These are phyloP conservation scores for Trapa bicornis DNA, from an alignment of 345 rosid genomes.

Conservation along the genomic window DNA sequence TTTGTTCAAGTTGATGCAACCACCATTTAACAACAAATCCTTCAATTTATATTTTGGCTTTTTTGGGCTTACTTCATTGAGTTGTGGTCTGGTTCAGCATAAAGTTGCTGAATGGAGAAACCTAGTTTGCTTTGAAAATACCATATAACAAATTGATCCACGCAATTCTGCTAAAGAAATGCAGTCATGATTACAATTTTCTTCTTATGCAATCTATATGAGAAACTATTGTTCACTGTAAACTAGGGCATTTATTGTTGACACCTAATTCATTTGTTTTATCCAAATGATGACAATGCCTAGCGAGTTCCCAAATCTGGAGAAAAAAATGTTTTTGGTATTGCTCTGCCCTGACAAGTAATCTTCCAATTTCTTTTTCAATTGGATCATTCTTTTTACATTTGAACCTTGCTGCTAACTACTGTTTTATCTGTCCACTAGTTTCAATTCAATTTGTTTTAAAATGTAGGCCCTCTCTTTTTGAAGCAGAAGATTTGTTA, in stretches of 20 bases:
- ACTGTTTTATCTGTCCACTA: constrained; percentile 1
- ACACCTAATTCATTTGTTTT: neutral
- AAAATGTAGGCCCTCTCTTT: constrained; percentile 25
- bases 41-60: neutral
- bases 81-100: neutral
- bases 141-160: neutral
- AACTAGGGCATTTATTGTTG: neutral
- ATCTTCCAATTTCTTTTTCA: neutral
- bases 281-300: neutral
- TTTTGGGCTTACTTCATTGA: neutral
- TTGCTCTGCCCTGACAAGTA: neutral
- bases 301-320: neutral
- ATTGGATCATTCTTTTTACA: neutral
- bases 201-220: neutral
- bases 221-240: neutral
- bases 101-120: neutral
- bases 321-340: neutral
- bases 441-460: neutral
- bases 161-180: neutral
- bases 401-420: neutral
- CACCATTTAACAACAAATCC: neutral
- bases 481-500: constrained; percentile 30
- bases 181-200: neutral
- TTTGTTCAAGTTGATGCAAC: neutral
- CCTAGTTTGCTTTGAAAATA: neutral